Evolutionary conservation across 371 early-diverging fungal species (phyloP).

Genomic region (Coemansia sp.): DNA sequence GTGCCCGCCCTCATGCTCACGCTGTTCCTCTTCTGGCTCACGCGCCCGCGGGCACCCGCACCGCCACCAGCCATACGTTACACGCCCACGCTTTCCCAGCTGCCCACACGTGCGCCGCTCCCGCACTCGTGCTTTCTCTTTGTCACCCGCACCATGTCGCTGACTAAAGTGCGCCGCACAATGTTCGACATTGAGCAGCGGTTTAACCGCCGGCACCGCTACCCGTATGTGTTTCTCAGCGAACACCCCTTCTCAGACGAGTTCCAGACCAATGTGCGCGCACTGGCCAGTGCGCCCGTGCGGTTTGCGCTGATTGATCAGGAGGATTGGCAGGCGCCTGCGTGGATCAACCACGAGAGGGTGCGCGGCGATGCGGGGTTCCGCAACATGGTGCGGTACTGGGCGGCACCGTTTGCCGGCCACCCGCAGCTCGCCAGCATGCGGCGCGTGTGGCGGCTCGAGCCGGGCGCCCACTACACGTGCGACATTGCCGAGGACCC

Average conservation of each 20-base stretch:
- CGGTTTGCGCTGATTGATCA: conserved; percentile 61
- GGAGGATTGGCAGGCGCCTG: conserved; percentile 71
- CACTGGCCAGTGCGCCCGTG: conserved; percentile 53
- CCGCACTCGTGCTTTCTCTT: conserved; percentile 21
- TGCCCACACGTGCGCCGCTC: not conserved
- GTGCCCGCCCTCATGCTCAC: too few species aligned
- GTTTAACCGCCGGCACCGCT: conserved; percentile 80
- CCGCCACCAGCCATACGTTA: not conserved
- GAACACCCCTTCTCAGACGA: conserved; percentile 75
- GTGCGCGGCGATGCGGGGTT: conserved; percentile 55
- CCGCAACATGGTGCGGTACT: conserved; percentile 58
- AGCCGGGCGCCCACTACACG: conserved; percentile 76
- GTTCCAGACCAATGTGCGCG: conserved; percentile 64
- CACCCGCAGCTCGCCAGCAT: conserved; percentile 66
- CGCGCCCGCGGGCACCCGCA: not conserved
- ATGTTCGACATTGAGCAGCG: conserved; percentile 78
- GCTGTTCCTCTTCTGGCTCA: too few species aligned
- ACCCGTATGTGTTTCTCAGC: conserved; percentile 91
- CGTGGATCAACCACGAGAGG: conserved; percentile 60
- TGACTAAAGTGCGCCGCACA: conserved; percentile 51
- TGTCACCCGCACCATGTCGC: conserved; percentile 22
- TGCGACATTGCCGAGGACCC: conserved; percentile 76
- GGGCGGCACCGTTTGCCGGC: conserved; percentile 70
- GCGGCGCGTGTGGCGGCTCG: conserved; percentile 85
- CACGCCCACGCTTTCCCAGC: conserved; percentile 2